Conservation (phyloP, 2,329 filamentous ascomycete species). For the Ophiostoma quercus region DNA sequence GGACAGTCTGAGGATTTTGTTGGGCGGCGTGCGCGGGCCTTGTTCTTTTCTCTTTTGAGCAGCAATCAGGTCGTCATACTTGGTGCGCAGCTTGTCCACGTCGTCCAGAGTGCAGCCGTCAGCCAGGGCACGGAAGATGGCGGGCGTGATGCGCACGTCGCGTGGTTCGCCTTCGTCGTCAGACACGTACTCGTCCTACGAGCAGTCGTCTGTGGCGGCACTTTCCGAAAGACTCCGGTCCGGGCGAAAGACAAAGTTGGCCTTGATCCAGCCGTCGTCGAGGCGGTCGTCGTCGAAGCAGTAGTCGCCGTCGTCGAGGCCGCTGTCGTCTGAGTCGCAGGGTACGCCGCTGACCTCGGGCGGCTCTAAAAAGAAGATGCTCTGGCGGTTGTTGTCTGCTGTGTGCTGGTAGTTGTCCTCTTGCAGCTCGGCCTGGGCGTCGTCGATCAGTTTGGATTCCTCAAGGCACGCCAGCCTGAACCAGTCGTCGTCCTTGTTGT, state of each 20-base stretch:
- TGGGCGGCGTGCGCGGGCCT: slow-evolving; percentile 21
- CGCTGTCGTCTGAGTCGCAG: slow-evolving; percentile 2
- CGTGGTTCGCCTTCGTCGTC: slow-evolving; percentile 40
- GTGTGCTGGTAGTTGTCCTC: not conserved
- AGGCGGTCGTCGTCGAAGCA: slow-evolving; percentile 18
- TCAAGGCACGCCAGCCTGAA: slow-evolving; percentile 14
- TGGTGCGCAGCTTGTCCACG: slow-evolving; percentile 14
- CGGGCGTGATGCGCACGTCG: slow-evolving; percentile 29
- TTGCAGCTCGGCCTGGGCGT: slow-evolving; percentile 17
- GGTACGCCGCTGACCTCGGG: not conserved
- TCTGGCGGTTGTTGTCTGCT: slow-evolving; percentile 10
- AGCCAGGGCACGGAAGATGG: slow-evolving; percentile 25
- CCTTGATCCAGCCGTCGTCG: slow-evolving; percentile 22
- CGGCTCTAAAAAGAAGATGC: slow-evolving; percentile 20
- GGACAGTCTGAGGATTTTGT: slow-evolving; percentile 24
- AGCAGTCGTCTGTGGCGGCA: not conserved
- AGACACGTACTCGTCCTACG: slow-evolving; percentile 32
- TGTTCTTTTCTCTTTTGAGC: not conserved
- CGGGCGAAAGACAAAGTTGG: slow-evolving; percentile 15
- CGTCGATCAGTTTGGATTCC: slow-evolving; percentile 21
- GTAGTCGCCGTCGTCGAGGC: slow-evolving; percentile 2
- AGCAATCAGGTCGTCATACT: not conserved
- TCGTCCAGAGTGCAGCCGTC: slow-evolving; percentile 25
- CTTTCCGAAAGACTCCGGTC: not conserved
- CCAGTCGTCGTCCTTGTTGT: not conserved